These are phyloP conservation scores for Mayamaea pseudoterrestris DNA, from an alignment of 108 stramenopile species.

Conservation along the genomic window DNA sequence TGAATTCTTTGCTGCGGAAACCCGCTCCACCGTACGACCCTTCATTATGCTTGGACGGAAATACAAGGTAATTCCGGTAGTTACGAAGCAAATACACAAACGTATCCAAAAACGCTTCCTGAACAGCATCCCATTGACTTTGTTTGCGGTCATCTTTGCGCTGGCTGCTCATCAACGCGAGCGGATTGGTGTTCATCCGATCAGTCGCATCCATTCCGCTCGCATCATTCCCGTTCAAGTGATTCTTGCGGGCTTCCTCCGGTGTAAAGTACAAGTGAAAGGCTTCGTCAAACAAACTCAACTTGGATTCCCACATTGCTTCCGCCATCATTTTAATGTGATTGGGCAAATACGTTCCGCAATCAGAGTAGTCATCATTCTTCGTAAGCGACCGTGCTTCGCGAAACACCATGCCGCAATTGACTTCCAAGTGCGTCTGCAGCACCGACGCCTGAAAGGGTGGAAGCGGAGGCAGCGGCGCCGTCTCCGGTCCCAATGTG, in stretches of 20 bases:
- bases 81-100: slow-evolving; percentile 70
- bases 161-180: slow-evolving; percentile 38
- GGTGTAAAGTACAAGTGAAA: slow-evolving; percentile 67
- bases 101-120: slow-evolving; percentile 71
- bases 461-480: slow-evolving; percentile 56
- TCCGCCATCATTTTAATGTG: slow-evolving; percentile 67
- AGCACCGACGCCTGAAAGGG: slow-evolving; percentile 30
- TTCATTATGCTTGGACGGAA: slow-evolving; percentile 71
- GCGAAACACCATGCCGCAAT: slow-evolving; percentile 59
- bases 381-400: slow-evolving; percentile 51
- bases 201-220: slow-evolving; percentile 37
- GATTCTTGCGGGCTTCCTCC: slow-evolving; percentile 62
- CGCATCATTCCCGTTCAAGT: slow-evolving; percentile 61
- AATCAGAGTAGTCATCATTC: slow-evolving; percentile 59
- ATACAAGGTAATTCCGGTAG: slow-evolving; percentile 72
- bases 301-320: slow-evolving; percentile 61
- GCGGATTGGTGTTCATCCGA: slow-evolving; percentile 21
- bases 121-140: slow-evolving; percentile 71
- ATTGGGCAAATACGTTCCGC: slow-evolving; percentile 44
- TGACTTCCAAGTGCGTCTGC: slow-evolving; percentile 33
- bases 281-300: slow-evolving; percentile 69
- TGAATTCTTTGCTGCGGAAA: slow-evolving; percentile 57
- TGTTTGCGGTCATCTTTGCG: slow-evolving; percentile 38
- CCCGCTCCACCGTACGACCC: slow-evolving; percentile 68
- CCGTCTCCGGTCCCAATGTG: slow-evolving; percentile 44